phyloP scores from a whole-genome alignment of 768 basidiomycete species.

The Suillus sp. region DNA sequence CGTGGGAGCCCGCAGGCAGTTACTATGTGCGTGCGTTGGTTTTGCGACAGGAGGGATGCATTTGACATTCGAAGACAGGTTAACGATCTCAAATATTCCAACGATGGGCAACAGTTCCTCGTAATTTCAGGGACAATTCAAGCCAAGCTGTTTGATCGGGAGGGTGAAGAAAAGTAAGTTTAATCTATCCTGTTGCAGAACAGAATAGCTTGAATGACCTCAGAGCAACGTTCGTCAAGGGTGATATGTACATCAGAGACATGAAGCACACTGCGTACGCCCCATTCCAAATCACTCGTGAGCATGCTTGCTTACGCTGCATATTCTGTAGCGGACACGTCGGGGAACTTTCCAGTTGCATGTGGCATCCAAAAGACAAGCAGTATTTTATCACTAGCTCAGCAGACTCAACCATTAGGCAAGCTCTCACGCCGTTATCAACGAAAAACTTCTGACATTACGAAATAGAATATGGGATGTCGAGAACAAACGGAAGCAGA shows the following conservation, averaged over 20 bases:
- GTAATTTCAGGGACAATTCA: constrained; percentile 88
- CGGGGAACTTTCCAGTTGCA: constrained; percentile 83
- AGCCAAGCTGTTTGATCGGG: constrained; percentile 86
- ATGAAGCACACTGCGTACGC: constrained; percentile 98
- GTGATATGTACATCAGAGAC: constrained; percentile 97
- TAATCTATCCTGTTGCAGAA: constrained; percentile 19
- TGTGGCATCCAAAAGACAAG: constrained; percentile 90
- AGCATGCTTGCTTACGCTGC: constrained; percentile 13
- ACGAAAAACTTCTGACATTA: constrained; percentile 11
- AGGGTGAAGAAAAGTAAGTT: constrained; percentile 90
- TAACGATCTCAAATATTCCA: constrained; percentile 88
- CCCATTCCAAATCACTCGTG: constrained; percentile 13
- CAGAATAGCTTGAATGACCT: constrained; percentile 51
- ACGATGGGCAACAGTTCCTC: constrained; percentile 83
- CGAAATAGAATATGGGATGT: constrained; percentile 86
- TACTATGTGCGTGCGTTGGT: constrained; percentile 66
- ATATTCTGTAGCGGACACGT: constrained; percentile 78
- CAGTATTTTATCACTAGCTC: constrained; percentile 89
- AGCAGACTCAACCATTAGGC: constrained; percentile 96
- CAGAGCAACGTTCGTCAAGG: constrained; percentile 84
- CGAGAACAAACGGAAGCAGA: constrained; percentile 91
- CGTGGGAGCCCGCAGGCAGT: constrained; percentile 91
- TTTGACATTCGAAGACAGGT: constrained; percentile 50
- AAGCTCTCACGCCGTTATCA: constrained; percentile 21
- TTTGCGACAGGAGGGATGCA: not conserved